Evolutionary conservation across 2,329 filamentous ascomycete species (phyloP).

Genomic region (Ophiostoma pallidulum): DNA sequence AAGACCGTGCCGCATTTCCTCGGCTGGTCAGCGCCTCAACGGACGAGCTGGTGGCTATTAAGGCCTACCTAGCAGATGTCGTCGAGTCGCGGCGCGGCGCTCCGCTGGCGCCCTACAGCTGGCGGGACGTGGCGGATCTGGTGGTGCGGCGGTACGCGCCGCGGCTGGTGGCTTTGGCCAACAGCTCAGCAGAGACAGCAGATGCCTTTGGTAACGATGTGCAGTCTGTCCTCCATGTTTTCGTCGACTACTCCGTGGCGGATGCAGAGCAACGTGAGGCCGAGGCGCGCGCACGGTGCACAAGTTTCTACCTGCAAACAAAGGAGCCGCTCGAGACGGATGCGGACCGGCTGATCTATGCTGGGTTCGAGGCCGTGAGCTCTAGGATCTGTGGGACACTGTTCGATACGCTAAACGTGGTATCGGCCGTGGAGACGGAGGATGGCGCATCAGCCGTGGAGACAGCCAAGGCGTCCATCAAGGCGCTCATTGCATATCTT

Average conservation of each 20-base stretch:
- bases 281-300: slow-evolving; percentile 8
- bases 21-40: not conserved
- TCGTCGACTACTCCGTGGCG: slow-evolving; percentile 3
- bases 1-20: not conserved
- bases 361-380: slow-evolving; percentile 9
- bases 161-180: slow-evolving; percentile 3
- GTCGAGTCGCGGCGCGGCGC: slow-evolving; percentile 1
- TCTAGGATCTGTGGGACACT: slow-evolving; percentile 7
- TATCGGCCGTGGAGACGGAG: not conserved
- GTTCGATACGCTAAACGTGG: slow-evolving; percentile 1
- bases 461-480: slow-evolving; percentile 3
- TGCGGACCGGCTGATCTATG: slow-evolving; percentile 7
- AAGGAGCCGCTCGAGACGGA: not conserved
- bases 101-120: not conserved
- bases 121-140: slow-evolving; percentile 12
- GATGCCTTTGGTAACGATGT: not conserved
- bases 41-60: slow-evolving; percentile 6
- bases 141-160: slow-evolving; percentile 7
- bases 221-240: not conserved
- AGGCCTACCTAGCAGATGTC: slow-evolving; percentile 3
- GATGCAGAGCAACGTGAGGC: slow-evolving; percentile 1
- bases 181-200: not conserved
- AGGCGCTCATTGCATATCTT: slow-evolving; percentile 6
- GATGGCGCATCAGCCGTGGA: not conserved
- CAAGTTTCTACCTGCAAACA: slow-evolving; percentile 6